A percentile compares a stretch with the other conserved stretches of the same genome.
These are phyloP conservation scores for Pueraria montana DNA, from an alignment of 306 rosid species.

Conservation along the genomic window DNA sequence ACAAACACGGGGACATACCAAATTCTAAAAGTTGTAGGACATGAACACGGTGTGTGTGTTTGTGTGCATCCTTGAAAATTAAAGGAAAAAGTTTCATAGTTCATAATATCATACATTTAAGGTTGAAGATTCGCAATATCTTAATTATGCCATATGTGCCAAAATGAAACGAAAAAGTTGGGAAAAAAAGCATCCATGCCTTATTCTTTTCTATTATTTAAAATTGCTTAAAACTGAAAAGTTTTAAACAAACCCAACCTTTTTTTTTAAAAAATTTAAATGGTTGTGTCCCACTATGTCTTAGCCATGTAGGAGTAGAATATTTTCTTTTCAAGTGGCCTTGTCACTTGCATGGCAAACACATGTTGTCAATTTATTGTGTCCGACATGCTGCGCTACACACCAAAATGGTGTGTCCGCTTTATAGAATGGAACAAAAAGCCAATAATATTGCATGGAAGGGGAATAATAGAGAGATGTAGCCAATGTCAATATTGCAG, in stretches of 20 bases:
- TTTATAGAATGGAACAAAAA: background rate
- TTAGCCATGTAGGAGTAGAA: background rate
- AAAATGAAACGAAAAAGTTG: background rate
- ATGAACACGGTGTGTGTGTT: no score
- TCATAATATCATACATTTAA: no score
- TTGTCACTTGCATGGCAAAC: background rate
- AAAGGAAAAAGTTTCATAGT: no score
- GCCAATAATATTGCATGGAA: background rate
- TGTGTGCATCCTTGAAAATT: no score
- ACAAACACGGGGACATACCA: background rate
- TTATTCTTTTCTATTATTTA: background rate
- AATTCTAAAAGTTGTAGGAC: background rate
- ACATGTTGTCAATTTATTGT: background rate
- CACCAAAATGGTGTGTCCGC: background rate
- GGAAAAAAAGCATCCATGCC: background rate
- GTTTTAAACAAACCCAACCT: background rate
- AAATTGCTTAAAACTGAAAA: background rate
- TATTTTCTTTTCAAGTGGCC: background rate
- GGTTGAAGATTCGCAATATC: no score
- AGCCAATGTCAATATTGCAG: background rate
- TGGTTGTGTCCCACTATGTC: background rate
- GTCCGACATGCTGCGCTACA: background rate
- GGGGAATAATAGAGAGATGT: background rate
- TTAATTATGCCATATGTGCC: background rate
- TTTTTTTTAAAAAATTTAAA: background rate